Conservation (phyloP, 129 eudicot species). For the Tagetes patula region DNA sequence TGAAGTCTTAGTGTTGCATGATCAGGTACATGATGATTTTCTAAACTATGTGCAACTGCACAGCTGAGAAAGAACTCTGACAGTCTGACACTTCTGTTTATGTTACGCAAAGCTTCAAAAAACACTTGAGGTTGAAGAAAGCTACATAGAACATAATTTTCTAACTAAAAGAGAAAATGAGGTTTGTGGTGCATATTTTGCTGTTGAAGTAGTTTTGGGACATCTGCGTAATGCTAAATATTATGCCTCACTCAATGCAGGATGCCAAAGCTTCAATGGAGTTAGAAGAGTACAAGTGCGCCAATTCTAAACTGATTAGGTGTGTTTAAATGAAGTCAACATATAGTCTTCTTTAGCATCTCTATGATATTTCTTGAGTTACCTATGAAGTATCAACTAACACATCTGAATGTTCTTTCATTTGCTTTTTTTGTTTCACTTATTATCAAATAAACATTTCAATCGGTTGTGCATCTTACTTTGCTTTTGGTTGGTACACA, state of each 20-base stretch:
- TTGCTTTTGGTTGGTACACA: conserved; percentile 14
- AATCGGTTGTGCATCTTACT: conserved; percentile 5
- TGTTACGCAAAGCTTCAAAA: conserved; percentile 44
- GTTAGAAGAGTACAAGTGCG: conserved; percentile 46
- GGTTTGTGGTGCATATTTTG: conserved; percentile 39
- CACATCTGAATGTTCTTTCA: neutral
- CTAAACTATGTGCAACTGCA: conserved; percentile 3
- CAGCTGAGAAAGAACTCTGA: conserved; percentile 17
- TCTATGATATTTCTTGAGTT: neutral
- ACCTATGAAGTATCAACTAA: neutral
- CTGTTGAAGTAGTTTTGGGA: conserved; percentile 26
- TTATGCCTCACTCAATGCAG: conserved; percentile 35
- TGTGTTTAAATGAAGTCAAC: conserved; percentile 19
- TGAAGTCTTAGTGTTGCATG: conserved; percentile 62
- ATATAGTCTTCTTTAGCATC: neutral
- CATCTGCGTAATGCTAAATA: conserved; percentile 1
- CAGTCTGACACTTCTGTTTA: neutral
- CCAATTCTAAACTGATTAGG: conserved; percentile 60
- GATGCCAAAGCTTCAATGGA: conserved; percentile 41
- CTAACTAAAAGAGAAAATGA: conserved; percentile 30
- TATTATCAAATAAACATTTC: neutral
- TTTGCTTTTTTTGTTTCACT: neutral
- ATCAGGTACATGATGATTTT: conserved; percentile 43
- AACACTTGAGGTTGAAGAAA: conserved; percentile 51
- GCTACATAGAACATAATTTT: conserved; percentile 25